Conservation (phyloP, 331 rosid genomes). For the Cydonia oblonga region DNA sequence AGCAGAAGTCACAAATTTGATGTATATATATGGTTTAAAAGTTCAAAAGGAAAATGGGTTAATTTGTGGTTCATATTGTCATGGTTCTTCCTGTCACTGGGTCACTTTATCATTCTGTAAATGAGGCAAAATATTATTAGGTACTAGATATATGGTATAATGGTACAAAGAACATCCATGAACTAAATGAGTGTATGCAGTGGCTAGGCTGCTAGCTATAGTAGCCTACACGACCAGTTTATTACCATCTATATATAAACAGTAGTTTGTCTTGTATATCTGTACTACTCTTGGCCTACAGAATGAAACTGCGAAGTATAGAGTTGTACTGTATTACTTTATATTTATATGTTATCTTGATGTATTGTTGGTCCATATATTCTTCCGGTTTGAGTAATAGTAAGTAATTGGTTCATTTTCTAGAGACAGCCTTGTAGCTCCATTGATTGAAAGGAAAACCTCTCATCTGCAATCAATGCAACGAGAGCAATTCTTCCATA, state of each 20-base stretch:
- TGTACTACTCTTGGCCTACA: neutral
- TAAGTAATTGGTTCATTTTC: too few relatives aligned
- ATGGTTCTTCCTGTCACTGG: neutral
- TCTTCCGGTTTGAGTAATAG: neutral
- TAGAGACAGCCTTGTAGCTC: neutral
- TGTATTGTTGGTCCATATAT: neutral
- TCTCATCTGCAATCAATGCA: neutral
- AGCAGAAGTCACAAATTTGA: neutral
- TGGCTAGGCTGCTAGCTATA: neutral
- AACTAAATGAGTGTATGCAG: neutral
- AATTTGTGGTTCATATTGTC: neutral
- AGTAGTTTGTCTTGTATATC: neutral
- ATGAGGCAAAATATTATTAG: neutral
- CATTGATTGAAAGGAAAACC: neutral
- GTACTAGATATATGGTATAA: neutral
- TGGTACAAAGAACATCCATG: neutral
- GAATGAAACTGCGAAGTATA: neutral
- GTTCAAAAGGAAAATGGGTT: neutral
- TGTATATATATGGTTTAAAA: neutral
- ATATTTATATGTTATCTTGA: too few relatives aligned
- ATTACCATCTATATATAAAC: neutral
- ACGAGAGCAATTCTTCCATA: neutral
- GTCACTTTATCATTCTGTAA: neutral
- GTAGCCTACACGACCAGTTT: neutral
- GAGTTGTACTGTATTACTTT: neutral